A percentile compares a stretch with the other conserved stretches of the same genome.
Evolutionary conservation across 1,139 yeast species (phyloP).

Genomic region (Geotrichum reessii): DNA sequence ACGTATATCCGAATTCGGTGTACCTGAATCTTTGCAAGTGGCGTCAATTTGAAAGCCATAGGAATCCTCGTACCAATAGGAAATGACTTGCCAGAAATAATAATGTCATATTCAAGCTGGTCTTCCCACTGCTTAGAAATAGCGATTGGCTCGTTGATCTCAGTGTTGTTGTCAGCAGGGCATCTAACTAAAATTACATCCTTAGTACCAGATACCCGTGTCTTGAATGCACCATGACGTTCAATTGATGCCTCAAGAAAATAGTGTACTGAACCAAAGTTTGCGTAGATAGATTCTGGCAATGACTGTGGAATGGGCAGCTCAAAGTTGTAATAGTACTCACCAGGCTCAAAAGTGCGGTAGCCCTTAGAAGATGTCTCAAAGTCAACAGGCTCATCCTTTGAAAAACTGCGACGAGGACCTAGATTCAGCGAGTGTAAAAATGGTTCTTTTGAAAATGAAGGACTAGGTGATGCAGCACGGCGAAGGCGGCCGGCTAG

Average conservation of each 20-base stretch:
- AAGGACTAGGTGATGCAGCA: constrained; percentile 21
- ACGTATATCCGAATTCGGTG: constrained; percentile 81
- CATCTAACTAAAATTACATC: constrained; percentile 68
- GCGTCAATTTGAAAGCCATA: constrained; percentile 74
- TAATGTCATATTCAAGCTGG: constrained; percentile 79
- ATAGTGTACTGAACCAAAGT: constrained; percentile 76
- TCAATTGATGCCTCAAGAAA: constrained; percentile 61
- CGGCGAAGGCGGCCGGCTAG: constrained; percentile 17
- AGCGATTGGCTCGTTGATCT: constrained; percentile 89
- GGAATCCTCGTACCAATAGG: constrained; percentile 81
- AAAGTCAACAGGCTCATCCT: constrained; percentile 18
- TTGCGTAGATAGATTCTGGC: constrained; percentile 74
- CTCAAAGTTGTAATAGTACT: constrained; percentile 86
- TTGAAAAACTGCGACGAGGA: constrained; percentile 15
- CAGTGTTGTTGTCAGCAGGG: constrained; percentile 71
- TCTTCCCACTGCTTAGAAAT: constrained; percentile 92
- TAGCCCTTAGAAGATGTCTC: constrained; percentile 32
- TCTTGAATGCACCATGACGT: constrained; percentile 79
- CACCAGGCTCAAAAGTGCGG: constrained; percentile 66
- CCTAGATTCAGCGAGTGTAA: constrained; percentile 1
- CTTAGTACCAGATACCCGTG: constrained; percentile 58
- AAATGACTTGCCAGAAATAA: constrained; percentile 79
- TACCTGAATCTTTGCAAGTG: constrained; percentile 77
- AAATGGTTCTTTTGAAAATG: constrained; percentile 3
- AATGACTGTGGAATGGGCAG: constrained; percentile 75